A percentile compares a stretch with the other conserved stretches of the same genome.
Conservation (phyloP, 2,329 filamentous ascomycete species). For the Lachnellula willkommii region DNA sequence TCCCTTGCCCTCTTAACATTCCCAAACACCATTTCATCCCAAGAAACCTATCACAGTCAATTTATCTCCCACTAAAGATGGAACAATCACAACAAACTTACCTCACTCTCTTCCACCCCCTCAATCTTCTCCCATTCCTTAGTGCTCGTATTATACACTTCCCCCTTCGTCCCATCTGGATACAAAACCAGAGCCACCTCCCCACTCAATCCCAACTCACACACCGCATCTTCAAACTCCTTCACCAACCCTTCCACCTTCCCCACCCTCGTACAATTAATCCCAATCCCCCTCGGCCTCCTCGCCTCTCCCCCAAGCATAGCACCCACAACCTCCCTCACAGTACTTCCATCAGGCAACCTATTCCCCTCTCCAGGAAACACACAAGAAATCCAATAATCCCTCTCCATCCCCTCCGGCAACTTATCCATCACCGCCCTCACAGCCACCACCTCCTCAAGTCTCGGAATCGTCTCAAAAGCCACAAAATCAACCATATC, state of each 20-base stretch:
- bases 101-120: constrained; percentile 11
- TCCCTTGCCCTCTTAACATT: constrained; percentile 30
- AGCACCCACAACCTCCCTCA: constrained; percentile 38
- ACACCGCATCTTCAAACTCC: constrained; percentile 48
- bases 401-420: background rate
- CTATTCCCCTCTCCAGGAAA: constrained; percentile 50
- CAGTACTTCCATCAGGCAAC: constrained; percentile 52
- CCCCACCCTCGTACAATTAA: constrained; percentile 64
- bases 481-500: constrained; percentile 48
- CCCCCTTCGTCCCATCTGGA: constrained; percentile 63
- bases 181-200: constrained; percentile 53
- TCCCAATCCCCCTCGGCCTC: constrained; percentile 56
- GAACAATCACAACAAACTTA: background rate
- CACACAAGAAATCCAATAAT: constrained; percentile 57
- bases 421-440: background rate
- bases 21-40: constrained; percentile 34
- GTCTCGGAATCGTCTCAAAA: constrained; percentile 61
- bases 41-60: constrained; percentile 23
- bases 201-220: constrained; percentile 33
- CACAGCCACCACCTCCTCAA: constrained; percentile 54
- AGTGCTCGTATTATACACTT: constrained; percentile 60
- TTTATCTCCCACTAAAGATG: background rate
- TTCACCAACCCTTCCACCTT: constrained; percentile 53
- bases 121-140: constrained; percentile 51
- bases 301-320: constrained; percentile 29